Conservation (phyloP, 768 basidiomycete genomes). For the Tulasnella sp. region DNA sequence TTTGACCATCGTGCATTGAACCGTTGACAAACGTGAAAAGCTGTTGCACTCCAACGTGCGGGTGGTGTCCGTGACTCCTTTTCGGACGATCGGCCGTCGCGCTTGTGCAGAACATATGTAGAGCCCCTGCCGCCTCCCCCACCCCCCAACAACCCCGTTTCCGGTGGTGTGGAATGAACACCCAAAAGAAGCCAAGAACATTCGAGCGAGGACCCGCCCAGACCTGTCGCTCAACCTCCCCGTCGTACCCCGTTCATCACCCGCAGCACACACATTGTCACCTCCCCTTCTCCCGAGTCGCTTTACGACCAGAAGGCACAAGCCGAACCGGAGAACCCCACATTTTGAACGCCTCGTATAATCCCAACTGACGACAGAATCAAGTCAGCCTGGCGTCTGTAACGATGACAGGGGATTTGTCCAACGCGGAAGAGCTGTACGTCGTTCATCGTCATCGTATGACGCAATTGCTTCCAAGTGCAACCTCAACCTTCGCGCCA, state of each 20-base stretch:
- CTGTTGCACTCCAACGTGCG: not conserved
- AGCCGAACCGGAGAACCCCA: not conserved
- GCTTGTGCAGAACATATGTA: not conserved
- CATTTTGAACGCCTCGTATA: too few relatives aligned
- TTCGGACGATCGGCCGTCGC: conserved; percentile 10
- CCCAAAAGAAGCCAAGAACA: not conserved
- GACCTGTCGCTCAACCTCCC: not conserved
- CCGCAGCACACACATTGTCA: not conserved
- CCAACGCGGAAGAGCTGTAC: too few relatives aligned
- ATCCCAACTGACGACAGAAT: too few relatives aligned
- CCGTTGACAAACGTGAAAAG: not conserved
- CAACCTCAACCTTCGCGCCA: not conserved
- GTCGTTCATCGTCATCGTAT: too few relatives aligned
- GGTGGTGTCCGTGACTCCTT: not conserved
- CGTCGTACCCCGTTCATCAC: not conserved
- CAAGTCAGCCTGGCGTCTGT: too few relatives aligned
- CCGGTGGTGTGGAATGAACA: not conserved
- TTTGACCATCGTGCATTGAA: not conserved
- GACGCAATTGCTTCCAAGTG: too few relatives aligned
- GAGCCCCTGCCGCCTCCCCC: not conserved
- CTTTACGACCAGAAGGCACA: not conserved
- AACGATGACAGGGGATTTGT: too few relatives aligned
- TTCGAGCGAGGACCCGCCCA: not conserved
- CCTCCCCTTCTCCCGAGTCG: not conserved
- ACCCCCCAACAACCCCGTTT: not conserved